Evolutionary conservation across 2,329 filamentous ascomycete genomes (phyloP).

Genomic region (Pseudovirgaria hyperparasitica): DNA sequence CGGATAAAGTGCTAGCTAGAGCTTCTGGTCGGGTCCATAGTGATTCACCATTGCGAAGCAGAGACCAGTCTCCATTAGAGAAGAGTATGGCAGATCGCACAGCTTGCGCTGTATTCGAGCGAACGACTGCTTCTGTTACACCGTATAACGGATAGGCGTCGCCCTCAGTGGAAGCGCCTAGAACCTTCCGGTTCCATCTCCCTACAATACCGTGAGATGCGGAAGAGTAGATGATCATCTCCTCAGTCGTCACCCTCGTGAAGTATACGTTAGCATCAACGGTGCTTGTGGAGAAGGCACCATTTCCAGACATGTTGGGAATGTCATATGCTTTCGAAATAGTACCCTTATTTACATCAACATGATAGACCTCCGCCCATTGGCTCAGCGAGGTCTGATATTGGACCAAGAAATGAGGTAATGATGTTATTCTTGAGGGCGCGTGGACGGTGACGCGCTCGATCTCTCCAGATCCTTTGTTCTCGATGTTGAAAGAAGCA

Average conservation of each 20-base stretch:
- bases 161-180: constrained; percentile 16
- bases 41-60: constrained; percentile 69
- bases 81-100: constrained; percentile 62
- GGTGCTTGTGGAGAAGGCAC: constrained; percentile 68
- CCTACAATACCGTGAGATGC: constrained; percentile 63
- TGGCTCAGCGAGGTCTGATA: constrained; percentile 57
- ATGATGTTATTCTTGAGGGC: constrained; percentile 56
- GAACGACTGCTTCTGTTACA: constrained; percentile 71
- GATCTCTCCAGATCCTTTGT: constrained; percentile 19
- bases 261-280: constrained; percentile 78
- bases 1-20: constrained; percentile 65
- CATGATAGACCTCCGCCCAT: constrained; percentile 76
- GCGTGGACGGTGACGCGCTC: constrained; percentile 56
- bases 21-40: constrained; percentile 76
- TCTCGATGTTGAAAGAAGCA: constrained; percentile 30
- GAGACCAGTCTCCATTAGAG: constrained; percentile 60
- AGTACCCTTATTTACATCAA: constrained; percentile 56
- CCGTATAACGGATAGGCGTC: constrained; percentile 45
- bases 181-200: constrained; percentile 56
- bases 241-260: constrained; percentile 63
- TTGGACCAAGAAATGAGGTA: constrained; percentile 76
- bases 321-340: constrained; percentile 71
- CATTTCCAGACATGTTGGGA: constrained; percentile 55
- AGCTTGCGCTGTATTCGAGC: constrained; percentile 54
- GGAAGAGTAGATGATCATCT: constrained; percentile 63